These are phyloP conservation scores for Trypanosoma cruzi DNA, from an alignment of 208 protist species.

Conservation along the genomic window DNA sequence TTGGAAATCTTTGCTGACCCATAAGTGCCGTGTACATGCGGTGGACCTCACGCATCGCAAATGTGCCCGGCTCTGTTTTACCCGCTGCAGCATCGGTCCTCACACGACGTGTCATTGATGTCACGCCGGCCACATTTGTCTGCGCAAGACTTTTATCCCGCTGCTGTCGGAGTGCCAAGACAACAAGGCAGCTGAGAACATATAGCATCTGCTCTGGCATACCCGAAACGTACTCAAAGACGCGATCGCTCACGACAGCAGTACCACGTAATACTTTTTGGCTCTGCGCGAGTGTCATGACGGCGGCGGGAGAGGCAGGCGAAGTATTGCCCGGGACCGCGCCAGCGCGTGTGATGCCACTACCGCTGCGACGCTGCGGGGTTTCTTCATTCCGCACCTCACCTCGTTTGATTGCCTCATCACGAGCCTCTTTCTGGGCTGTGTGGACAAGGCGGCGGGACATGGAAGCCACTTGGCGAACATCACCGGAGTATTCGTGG, in stretches of 20 bases:
- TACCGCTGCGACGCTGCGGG: background rate
- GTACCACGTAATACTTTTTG: conserved; percentile 39
- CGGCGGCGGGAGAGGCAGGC: background rate
- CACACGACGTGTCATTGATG: background rate
- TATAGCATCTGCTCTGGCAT: conserved; percentile 80
- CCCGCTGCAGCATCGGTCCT: background rate
- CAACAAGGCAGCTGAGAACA: conserved; percentile 77
- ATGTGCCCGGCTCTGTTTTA: conserved; percentile 30
- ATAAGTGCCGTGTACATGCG: conserved; percentile 74
- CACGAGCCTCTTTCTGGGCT: conserved; percentile 29
- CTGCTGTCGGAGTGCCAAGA: conserved; percentile 52
- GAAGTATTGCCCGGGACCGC: background rate
- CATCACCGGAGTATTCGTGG: conserved; percentile 69
- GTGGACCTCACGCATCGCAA: conserved; percentile 64
- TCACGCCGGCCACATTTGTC: conserved; percentile 21
- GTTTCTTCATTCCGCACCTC: background rate
- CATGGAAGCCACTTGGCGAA: conserved; percentile 72
- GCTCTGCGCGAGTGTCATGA: conserved; percentile 49
- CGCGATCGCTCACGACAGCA: conserved; percentile 48
- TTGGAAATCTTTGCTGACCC: conserved; percentile 59
- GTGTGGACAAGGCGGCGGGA: conserved; percentile 59
- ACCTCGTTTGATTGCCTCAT: background rate
- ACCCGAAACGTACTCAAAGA: conserved; percentile 53
- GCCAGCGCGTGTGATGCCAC: background rate
- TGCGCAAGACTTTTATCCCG: conserved; percentile 37